Evolutionary conservation across 768 basidiomycete genomes (phyloP).

Genomic region (Rhodotorula babjevae): DNA sequence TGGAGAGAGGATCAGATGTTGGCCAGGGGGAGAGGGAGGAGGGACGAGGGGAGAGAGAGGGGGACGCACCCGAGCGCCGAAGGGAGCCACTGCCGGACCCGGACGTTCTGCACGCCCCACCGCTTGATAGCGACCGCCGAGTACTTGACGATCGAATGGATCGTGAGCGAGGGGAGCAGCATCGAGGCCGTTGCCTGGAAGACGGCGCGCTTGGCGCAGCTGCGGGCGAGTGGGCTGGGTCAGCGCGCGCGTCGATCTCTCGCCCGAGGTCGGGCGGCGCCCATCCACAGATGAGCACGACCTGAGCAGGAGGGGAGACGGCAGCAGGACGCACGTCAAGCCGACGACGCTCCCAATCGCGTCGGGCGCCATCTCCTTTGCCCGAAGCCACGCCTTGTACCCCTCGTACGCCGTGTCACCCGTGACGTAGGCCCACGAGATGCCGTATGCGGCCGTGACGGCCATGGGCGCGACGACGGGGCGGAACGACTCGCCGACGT

Average conservation of each 20-base stretch:
- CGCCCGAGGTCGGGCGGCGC: too few relatives aligned
- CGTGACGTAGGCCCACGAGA: slow-evolving; percentile 74
- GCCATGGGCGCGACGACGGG: slow-evolving; percentile 68
- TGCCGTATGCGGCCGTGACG: slow-evolving; percentile 71
- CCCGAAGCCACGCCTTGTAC: slow-evolving; percentile 62
- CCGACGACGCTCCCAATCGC: slow-evolving; percentile 19
- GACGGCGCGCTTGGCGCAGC: slow-evolving; percentile 67
- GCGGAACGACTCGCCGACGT: slow-evolving; percentile 76
- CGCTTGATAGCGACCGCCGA: slow-evolving; percentile 61
- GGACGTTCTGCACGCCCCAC: slow-evolving; percentile 51
- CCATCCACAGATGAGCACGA: too few relatives aligned
- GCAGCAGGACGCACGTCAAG: slow-evolving; percentile 9
- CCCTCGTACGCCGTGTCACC: slow-evolving; percentile 76
- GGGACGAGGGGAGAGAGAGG: background rate
- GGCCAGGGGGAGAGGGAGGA: background rate
- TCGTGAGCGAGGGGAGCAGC: slow-evolving; percentile 61
- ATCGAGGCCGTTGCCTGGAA: slow-evolving; percentile 66
- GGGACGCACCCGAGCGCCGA: slow-evolving; percentile 10
- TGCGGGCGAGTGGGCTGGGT: slow-evolving; percentile 52
- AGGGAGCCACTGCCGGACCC: slow-evolving; percentile 17
- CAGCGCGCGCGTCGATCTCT: too few relatives aligned
- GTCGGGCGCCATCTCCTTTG: slow-evolving; percentile 31
- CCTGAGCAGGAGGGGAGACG: slow-evolving; percentile 57
- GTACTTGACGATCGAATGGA: slow-evolving; percentile 71
- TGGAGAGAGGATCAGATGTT: too few relatives aligned